phyloP scores from a whole-genome alignment of 208 protist species.

The Polymyxa betae region DNA sequence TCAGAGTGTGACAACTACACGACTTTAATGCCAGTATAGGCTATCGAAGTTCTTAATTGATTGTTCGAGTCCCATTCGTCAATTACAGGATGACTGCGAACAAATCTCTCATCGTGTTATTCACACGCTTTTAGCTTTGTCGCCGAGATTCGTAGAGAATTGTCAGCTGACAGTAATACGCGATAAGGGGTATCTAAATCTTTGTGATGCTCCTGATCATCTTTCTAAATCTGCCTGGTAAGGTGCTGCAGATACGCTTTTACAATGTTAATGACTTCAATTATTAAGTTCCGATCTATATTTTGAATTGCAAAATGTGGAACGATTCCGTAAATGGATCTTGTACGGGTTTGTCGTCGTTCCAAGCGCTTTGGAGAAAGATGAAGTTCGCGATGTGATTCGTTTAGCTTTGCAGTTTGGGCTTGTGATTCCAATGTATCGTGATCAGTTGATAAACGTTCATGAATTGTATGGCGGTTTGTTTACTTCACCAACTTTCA shows the following conservation, averaged over 20 bases:
- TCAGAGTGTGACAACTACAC: background rate
- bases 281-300: background rate
- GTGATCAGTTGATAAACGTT: background rate
- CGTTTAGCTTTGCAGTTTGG: conserved; percentile 3
- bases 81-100: conserved; percentile 32
- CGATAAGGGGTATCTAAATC: conserved; percentile 35
- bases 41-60: conserved; percentile 37
- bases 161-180: background rate
- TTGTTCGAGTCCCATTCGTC: conserved; percentile 10
- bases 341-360: conserved; percentile 31
- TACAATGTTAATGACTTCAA: background rate
- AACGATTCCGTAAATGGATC: conserved; percentile 20
- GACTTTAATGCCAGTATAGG: background rate
- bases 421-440: background rate
- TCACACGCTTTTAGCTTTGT: background rate
- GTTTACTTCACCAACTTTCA: background rate
- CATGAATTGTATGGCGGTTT: background rate
- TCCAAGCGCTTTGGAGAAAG: conserved; percentile 13
- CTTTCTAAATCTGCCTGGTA: background rate
- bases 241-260: background rate
- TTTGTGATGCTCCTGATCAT: background rate
- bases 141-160: background rate
- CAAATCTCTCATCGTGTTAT: conserved; percentile 32
- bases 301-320: background rate
- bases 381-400: conserved; percentile 29